phyloP scores from a whole-genome alignment of 805 yeast species.

The Debaryomyces hansenii region DNA sequence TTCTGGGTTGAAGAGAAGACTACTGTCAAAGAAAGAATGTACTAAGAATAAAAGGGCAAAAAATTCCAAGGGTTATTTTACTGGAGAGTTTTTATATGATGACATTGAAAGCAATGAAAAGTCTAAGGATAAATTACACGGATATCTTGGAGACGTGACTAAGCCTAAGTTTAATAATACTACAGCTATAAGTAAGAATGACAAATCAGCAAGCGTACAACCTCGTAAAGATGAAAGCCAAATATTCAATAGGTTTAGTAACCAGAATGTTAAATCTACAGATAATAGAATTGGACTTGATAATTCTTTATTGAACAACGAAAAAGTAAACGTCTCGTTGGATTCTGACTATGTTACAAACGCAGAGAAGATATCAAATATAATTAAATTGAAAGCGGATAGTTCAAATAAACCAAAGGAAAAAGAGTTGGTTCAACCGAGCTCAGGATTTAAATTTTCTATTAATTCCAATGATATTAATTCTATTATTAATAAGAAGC shows the following conservation, averaged over 20 bases:
- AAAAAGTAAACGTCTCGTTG: conserved; percentile 16
- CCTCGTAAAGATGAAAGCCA: conserved; percentile 9
- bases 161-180: conserved; percentile 28
- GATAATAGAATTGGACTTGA: conserved; percentile 18
- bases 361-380: conserved; percentile 23
- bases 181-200: not conserved
- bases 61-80: conserved; percentile 25
- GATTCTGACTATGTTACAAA: conserved; percentile 27
- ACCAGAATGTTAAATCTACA: conserved; percentile 10
- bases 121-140: conserved; percentile 20
- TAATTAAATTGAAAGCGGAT: conserved; percentile 31
- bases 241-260: conserved; percentile 9
- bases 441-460: conserved; percentile 38
- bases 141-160: conserved; percentile 34
- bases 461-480: conserved; percentile 29
- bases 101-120: conserved; percentile 12
- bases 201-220: not conserved
- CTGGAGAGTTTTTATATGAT: conserved; percentile 40
- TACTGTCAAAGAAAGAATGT: conserved; percentile 4
- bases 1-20: conserved; percentile 15
- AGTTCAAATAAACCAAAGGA: not conserved
- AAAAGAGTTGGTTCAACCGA: conserved; percentile 22
- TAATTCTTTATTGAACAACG: conserved; percentile 12
- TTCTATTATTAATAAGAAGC: conserved; percentile 20
- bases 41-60: conserved; percentile 15